These are phyloP conservation scores for Syncephalastrum racemosum DNA, from an alignment of 371 early-diverging fungal genomes.

Conservation along the genomic window DNA sequence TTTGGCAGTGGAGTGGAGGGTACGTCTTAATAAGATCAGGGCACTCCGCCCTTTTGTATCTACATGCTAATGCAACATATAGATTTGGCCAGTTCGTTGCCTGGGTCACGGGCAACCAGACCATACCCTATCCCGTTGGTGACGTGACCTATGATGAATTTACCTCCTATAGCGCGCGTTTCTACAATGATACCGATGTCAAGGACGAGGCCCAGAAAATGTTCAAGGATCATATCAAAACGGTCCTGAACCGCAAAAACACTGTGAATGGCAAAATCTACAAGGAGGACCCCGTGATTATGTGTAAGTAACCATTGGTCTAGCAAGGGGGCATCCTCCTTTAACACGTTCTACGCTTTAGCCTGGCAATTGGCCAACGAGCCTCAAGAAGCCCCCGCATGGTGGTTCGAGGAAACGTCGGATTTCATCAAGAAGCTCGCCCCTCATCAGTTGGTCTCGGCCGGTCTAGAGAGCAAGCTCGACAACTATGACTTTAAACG, in stretches of 20 bases:
- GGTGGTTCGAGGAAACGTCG: constrained; percentile 50
- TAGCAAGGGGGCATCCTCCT: background rate
- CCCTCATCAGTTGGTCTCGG: constrained; percentile 52
- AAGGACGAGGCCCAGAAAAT: constrained; percentile 20
- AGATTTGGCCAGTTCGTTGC: constrained; percentile 57
- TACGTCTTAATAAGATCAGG: constrained; percentile 10
- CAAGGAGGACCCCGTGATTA: constrained; percentile 39
- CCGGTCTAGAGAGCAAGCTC: constrained; percentile 54
- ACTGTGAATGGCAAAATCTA: constrained; percentile 39
- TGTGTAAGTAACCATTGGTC: constrained; percentile 27
- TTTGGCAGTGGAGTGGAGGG: constrained; percentile 70
- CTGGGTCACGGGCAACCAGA: constrained; percentile 41
- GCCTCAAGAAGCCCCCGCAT: constrained; percentile 36
- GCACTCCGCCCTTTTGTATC: background rate
- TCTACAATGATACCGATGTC: constrained; percentile 39
- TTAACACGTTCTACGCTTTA: constrained; percentile 8
- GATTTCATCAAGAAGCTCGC: constrained; percentile 47
- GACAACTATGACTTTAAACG: constrained; percentile 48
- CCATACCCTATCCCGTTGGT: constrained; percentile 48
- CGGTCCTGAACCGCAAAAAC: constrained; percentile 32
- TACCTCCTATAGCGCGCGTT: constrained; percentile 26
- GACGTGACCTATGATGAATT: constrained; percentile 22
- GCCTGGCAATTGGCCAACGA: constrained; percentile 52
- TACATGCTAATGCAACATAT: background rate
- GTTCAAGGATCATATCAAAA: constrained; percentile 36